Evolutionary conservation across 116 monocot species (phyloP), one percentile per base, ranked within the genome.

Genomic region (Posidonia oceanica): DNA sequence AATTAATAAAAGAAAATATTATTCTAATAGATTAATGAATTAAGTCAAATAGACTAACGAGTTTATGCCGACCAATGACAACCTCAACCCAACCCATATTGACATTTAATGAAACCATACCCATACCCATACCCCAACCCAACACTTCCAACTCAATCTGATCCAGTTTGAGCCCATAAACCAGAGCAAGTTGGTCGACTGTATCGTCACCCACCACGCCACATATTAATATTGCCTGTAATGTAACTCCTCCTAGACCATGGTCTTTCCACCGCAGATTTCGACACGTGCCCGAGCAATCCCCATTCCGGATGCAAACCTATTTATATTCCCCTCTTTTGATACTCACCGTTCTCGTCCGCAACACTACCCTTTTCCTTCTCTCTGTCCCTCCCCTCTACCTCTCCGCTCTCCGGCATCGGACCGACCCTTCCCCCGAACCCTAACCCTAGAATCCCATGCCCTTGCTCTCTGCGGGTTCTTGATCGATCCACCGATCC

Each of bases 311-410:
- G 74, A 74, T 74, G 74, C 74, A 74, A 74, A 74, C 74, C 74
- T 74, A 74, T 74, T 74, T 74, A 74, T 74, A 74, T 74, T 74
- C 57, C 39, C 66, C 38, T 54, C 39, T 29, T 75, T 68, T 61
- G 58, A 37, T 66, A 37, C 66, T 36, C 67, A 42, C 67, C 67
- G 38, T 39, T 51, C 68, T 61, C 75, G 75, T 53, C 62, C 48
- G 51, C 51, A 10, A 6, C 69, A 14, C 5, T 8, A 56, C 40
- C 23, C 55, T 15, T 23, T 10, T 48, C 48, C 48, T 48, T 48
- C 48, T 7, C 8, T 16, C 15, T 52, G 36, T 61, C 48, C 62
- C 60, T 61, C 29, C 48, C 67, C 36, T 38, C 42, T n/a, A 13
- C 57, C 63, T 63, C 22, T 12, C 48, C 6, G 36, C 52, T 63